Percentiles rank a stretch among this genome's conserved stretches.
phyloP scores from a whole-genome alignment of 2,329 filamentous ascomycete species.

The Nothophoma quercina region DNA sequence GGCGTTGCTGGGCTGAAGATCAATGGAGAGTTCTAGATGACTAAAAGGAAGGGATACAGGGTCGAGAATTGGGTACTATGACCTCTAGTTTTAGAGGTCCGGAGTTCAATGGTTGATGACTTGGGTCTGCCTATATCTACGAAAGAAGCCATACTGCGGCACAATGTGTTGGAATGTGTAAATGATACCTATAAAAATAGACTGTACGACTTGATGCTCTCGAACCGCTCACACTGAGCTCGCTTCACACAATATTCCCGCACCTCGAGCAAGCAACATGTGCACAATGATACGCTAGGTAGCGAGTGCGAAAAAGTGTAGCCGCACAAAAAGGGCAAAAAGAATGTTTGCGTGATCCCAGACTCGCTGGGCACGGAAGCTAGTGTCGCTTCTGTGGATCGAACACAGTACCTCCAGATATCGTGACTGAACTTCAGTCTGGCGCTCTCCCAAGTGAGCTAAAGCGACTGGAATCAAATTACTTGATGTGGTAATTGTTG shows the following conservation, averaged over 20 bases:
- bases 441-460: conserved; percentile 15
- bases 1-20: conserved; percentile 32
- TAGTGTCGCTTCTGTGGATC: conserved; percentile 12
- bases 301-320: no score
- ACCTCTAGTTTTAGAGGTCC: background rate
- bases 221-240: background rate
- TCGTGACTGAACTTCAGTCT: conserved; percentile 11
- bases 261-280: no score
- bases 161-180: conserved; percentile 12
- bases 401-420: conserved; percentile 15
- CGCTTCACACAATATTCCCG: no score
- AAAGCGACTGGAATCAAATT: conserved; percentile 2
- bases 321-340: background rate
- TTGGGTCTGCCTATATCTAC: conserved; percentile 1
- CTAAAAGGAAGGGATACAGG: no score
- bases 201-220: background rate
- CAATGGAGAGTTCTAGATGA: conserved; percentile 27
- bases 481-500: background rate
- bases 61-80: background rate
- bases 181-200: conserved; percentile 20
- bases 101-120: background rate
- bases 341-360: background rate
- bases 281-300: no score
- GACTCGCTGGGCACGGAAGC: background rate
- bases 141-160: conserved; percentile 7